A percentile compares a stretch with the other conserved stretches of the same genome.
These are phyloP conservation scores for Colletotrichum camelliae DNA, from an alignment of 2,329 filamentous ascomycete genomes.

Conservation along the genomic window DNA sequence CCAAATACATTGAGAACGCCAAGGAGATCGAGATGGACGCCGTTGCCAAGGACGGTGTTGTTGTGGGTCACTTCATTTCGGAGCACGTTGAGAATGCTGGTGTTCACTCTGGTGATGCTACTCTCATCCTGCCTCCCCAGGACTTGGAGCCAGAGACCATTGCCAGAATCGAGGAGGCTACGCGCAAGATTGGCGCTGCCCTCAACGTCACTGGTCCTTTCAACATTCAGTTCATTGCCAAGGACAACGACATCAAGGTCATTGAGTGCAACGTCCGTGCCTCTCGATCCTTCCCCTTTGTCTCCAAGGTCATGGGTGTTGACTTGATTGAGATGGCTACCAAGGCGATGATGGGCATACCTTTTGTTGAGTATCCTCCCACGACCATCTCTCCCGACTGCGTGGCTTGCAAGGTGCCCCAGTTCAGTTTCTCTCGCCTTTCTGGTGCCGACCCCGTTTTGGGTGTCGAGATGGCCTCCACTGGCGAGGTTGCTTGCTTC, in stretches of 20 bases:
- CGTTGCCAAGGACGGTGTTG: constrained; percentile 85
- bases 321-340: constrained; percentile 99
- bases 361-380: constrained; percentile 82
- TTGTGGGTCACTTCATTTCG: constrained; percentile 96
- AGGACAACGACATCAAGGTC: constrained; percentile 99
- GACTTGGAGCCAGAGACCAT: constrained; percentile 91
- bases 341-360: constrained; percentile 89
- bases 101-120: constrained; percentile 97
- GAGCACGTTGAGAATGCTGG: constrained; percentile 99
- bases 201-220: constrained; percentile 95
- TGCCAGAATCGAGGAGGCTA: constrained; percentile 89
- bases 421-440: constrained; percentile 98
- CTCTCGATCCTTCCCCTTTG: constrained; percentile 95
- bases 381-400: constrained; percentile 78
- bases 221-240: constrained; percentile 99
- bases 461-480: constrained; percentile 99
- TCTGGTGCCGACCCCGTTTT: constrained; percentile 95
- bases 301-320: constrained; percentile 97
- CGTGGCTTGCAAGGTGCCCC: constrained; percentile 96
- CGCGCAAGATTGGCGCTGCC: constrained; percentile 90
- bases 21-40: constrained; percentile 99
- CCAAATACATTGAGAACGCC: constrained; percentile 98
- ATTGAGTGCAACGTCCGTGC: constrained; percentile 99
- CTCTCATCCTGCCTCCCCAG: constrained; percentile 91
- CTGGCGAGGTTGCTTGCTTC: constrained; percentile 96